phyloP scores from a whole-genome alignment of 2,329 filamentous ascomycete genomes.

The Orbilia blumenaviensis region DNA sequence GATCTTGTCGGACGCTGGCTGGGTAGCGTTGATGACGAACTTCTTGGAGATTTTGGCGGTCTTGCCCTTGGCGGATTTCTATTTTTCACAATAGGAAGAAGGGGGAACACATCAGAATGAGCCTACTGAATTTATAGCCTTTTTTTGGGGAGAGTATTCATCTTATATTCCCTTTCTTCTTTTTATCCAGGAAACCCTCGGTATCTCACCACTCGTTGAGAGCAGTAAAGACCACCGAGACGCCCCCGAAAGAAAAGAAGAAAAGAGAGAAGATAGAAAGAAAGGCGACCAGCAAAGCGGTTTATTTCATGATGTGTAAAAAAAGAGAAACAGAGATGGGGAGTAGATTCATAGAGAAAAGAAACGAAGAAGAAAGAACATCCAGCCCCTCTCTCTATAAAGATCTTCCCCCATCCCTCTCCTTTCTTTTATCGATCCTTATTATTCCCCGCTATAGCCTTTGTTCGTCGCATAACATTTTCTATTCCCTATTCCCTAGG shows the following conservation, averaged over 20 bases:
- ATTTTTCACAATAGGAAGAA: conserved; percentile 61
- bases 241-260: not conserved
- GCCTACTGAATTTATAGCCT: conserved; percentile 82
- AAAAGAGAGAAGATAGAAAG: not conserved
- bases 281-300: conserved; percentile 55
- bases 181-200: too few species aligned
- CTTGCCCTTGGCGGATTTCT: conserved; percentile 74
- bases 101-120: conserved; percentile 73
- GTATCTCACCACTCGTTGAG: too few species aligned
- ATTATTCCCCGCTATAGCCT: conserved; percentile 57
- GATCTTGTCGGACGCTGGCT: conserved; percentile 99
- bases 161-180: not conserved
- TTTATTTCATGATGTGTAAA: conserved; percentile 62
- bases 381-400: not conserved
- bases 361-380: not conserved
- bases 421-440: not conserved
- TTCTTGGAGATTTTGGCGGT: conserved; percentile 82
- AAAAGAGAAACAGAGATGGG: conserved; percentile 50
- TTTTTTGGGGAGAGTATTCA: not conserved
- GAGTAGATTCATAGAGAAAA: conserved; percentile 45
- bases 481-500: too few species aligned
- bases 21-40: conserved; percentile 99
- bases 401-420: not conserved
- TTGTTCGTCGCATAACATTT: too few species aligned
- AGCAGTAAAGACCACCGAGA: too few species aligned